phyloP scores from a whole-genome alignment of 371 early-diverging fungal species.

The Parasitella parasitica region DNA sequence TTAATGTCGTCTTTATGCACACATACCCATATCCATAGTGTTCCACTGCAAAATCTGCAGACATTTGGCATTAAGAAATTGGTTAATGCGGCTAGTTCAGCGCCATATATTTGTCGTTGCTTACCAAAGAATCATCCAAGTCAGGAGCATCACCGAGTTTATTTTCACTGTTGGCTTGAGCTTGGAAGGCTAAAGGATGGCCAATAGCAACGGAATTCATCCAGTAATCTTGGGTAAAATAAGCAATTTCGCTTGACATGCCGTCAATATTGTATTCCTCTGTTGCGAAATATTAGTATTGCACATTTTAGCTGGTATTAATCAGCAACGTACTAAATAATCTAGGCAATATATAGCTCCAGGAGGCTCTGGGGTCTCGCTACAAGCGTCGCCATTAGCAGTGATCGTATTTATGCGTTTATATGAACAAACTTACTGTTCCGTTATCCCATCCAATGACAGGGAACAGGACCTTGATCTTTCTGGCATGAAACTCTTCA shows the following conservation, averaged over 20 bases:
- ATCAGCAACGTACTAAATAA: conserved; percentile 23
- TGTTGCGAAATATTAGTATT: not conserved
- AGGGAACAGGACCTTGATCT: conserved; percentile 26
- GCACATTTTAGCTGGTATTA: not conserved
- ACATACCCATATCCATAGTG: conserved; percentile 20
- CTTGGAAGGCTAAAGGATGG: conserved; percentile 24
- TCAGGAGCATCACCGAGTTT: not conserved
- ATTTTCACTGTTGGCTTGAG: conserved; percentile 7
- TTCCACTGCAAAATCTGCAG: conserved; percentile 29
- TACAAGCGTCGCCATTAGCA: conserved; percentile 3
- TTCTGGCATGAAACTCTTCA: conserved; percentile 18
- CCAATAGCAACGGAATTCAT: conserved; percentile 29
- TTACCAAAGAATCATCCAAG: conserved; percentile 1
- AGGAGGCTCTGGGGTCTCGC: conserved; percentile 30
- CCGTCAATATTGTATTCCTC: conserved; percentile 32
- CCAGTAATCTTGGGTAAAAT: conserved; percentile 30
- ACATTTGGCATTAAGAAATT: not conserved
- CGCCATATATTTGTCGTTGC: too few relatives aligned
- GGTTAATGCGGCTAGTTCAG: too few relatives aligned
- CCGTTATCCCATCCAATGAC: conserved; percentile 25
- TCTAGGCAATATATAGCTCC: conserved; percentile 31
- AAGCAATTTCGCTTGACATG: conserved; percentile 19
- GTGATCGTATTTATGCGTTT: not conserved
- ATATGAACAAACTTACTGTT: conserved; percentile 15
- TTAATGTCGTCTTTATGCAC: not conserved